Evolutionary conservation across 306 rosid species (phyloP).

Genomic region (Inga leiocalycina): DNA sequence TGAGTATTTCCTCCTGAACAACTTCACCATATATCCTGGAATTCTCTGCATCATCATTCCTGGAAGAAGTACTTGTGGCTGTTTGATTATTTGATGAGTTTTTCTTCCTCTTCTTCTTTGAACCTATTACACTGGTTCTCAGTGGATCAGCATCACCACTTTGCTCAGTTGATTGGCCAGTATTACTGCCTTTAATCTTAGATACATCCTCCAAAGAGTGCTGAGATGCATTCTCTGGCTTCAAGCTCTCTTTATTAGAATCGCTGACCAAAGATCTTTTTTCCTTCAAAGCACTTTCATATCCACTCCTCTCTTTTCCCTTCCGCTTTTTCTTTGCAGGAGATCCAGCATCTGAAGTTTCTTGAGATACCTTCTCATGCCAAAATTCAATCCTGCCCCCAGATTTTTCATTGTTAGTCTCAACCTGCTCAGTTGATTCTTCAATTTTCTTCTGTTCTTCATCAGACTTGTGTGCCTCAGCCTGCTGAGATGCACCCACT

Average conservation of each 20-base stretch:
- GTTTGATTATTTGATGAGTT: slow-evolving; percentile 36
- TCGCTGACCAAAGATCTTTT: slow-evolving; percentile 9
- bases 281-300: slow-evolving; percentile 29
- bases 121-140: slow-evolving; percentile 27
- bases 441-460: slow-evolving; percentile 26
- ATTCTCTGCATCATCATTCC: slow-evolving; percentile 41
- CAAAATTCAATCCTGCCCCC: slow-evolving; percentile 16
- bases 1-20: slow-evolving; percentile 38
- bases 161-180: slow-evolving; percentile 39
- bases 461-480: slow-evolving; percentile 25
- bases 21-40: slow-evolving; percentile 34
- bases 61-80: slow-evolving; percentile 43
- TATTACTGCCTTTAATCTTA: slow-evolving; percentile 38
- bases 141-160: slow-evolving; percentile 33
- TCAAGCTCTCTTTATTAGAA: slow-evolving; percentile 24
- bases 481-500: slow-evolving; percentile 36
- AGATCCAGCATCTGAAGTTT: slow-evolving; percentile 20
- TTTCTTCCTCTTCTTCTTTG: slow-evolving; percentile 40
- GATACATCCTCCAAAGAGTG: slow-evolving; percentile 41
- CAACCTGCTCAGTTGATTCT: slow-evolving; percentile 27
- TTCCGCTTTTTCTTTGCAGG: slow-evolving; percentile 39
- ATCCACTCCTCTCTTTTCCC: slow-evolving; percentile 28
- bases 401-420: slow-evolving; percentile 25
- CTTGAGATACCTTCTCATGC: slow-evolving; percentile 29
- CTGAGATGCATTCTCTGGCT: slow-evolving; percentile 34